A percentile compares a stretch with the other conserved stretches of the same genome.
phyloP scores from a whole-genome alignment of 768 basidiomycete genomes.

The Gautieria morchelliformis region DNA sequence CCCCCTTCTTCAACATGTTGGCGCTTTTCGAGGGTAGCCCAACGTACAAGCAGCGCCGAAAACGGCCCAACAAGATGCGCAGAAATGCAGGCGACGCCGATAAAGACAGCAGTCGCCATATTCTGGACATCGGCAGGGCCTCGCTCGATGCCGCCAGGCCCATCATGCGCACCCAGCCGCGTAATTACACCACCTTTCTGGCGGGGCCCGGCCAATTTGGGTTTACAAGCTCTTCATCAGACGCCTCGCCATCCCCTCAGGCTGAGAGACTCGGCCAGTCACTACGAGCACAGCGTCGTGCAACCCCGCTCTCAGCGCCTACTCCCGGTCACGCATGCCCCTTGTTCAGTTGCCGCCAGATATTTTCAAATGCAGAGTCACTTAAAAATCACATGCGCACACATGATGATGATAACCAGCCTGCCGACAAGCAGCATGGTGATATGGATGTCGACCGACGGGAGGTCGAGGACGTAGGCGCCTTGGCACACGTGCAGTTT shows the following conservation, averaged over 20 bases:
- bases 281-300: neutral
- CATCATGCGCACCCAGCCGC: neutral
- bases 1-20: conserved; percentile 48
- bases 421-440: conserved; percentile 11
- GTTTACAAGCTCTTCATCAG: conserved; percentile 11
- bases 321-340: conserved; percentile 46
- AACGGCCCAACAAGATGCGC: conserved; percentile 46
- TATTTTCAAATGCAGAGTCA: conserved; percentile 86
- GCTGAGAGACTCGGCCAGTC: conserved; percentile 5
- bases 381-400: conserved; percentile 80
- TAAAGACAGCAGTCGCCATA: conserved; percentile 5
- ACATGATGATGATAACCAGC: conserved; percentile 41
- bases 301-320: conserved; percentile 22
- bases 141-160: neutral
- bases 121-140: neutral
- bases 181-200: neutral
- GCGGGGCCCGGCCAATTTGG: neutral
- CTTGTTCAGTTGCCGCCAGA: conserved; percentile 68
- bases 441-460: conserved; percentile 15
- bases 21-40: conserved; percentile 80
- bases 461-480: conserved; percentile 14
- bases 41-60: conserved; percentile 81
- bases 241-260: conserved; percentile 17
- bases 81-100: conserved; percentile 25
- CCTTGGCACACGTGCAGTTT: conserved; percentile 17